Conservation (phyloP, 2,329 filamentous ascomycete species). For the Acarospora socialis region DNA sequence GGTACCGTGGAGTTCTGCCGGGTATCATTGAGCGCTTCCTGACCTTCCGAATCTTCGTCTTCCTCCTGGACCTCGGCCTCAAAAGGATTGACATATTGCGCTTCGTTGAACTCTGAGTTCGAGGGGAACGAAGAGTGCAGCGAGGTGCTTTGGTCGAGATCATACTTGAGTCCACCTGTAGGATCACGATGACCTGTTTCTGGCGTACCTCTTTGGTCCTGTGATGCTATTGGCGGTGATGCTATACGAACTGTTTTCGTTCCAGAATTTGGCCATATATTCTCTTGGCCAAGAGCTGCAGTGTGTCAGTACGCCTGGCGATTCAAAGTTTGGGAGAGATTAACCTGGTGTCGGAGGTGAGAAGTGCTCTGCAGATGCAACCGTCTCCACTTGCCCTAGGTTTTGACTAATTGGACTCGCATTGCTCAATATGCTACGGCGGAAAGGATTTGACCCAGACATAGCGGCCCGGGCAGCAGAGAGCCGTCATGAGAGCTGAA, state of each 20-base stretch:
- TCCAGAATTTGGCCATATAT: slow-evolving; percentile 8
- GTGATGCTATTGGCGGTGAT: slow-evolving; percentile 25
- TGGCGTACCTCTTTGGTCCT: slow-evolving; percentile 15
- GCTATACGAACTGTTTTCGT: slow-evolving; percentile 22
- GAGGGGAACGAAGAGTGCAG: too few species aligned
- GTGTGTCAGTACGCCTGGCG: too few species aligned
- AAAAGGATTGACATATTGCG: slow-evolving; percentile 25
- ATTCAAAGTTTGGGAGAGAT: too few species aligned
- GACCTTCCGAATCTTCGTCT: slow-evolving; percentile 18
- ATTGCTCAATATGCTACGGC: too few species aligned
- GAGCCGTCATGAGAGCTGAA: slow-evolving; percentile 20
- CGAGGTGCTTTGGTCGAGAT: too few species aligned
- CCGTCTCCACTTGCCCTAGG: too few species aligned
- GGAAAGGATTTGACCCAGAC: slow-evolving; percentile 38
- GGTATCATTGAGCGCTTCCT: slow-evolving; percentile 17
- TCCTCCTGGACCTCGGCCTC: slow-evolving; percentile 18
- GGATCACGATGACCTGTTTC: too few species aligned
- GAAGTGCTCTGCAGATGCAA: too few species aligned
- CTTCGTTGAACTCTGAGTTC: slow-evolving; percentile 20
- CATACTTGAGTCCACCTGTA: too few species aligned
- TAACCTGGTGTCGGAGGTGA: too few species aligned
- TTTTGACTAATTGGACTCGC: too few species aligned
- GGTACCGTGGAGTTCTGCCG: slow-evolving; percentile 14
- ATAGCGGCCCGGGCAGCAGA: slow-evolving; percentile 21
- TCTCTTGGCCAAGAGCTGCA: slow-evolving; percentile 1